These are phyloP conservation scores for Trichoderma harzianum DNA, from an alignment of 2,329 filamentous ascomycete species.

Conservation along the genomic window DNA sequence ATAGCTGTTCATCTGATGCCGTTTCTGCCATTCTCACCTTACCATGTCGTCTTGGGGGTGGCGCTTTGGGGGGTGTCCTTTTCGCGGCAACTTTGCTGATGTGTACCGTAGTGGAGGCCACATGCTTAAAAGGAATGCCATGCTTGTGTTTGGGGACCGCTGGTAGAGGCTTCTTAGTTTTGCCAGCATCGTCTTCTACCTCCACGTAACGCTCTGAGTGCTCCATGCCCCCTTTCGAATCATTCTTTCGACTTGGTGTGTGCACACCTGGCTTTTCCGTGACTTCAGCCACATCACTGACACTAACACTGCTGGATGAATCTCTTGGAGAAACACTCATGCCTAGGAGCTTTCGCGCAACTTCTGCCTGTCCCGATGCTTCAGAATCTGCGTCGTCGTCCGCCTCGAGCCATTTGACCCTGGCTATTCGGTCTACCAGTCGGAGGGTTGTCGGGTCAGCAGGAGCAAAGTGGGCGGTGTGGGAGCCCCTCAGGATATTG, in stretches of 20 bases:
- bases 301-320: conserved; percentile 69
- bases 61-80: conserved; percentile 44
- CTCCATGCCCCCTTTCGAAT: not conserved
- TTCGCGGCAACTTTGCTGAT: conserved; percentile 32
- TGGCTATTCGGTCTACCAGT: conserved; percentile 70
- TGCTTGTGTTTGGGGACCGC: conserved; percentile 56
- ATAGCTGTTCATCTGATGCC: conserved; percentile 26
- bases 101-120: conserved; percentile 29
- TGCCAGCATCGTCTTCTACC: conserved; percentile 28
- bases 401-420: conserved; percentile 64
- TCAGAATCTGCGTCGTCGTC: conserved; percentile 36
- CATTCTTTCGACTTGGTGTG: conserved; percentile 61
- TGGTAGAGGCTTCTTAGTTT: conserved; percentile 46
- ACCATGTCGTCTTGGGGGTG: conserved; percentile 45
- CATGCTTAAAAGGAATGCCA: conserved; percentile 44
- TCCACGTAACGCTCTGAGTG: not conserved
- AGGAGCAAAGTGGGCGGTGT: conserved; percentile 72
- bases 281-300: conserved; percentile 73
- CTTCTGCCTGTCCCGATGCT: conserved; percentile 39
- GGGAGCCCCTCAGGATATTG: conserved; percentile 61
- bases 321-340: conserved; percentile 66
- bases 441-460: conserved; percentile 77
- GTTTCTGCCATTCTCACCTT: conserved; percentile 37
- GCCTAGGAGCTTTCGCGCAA: conserved; percentile 61
- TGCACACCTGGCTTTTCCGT: conserved; percentile 80